These are phyloP conservation scores for Penicillium aurantiogriseum DNA, from an alignment of 2,329 filamentous ascomycete species.

Conservation along the genomic window DNA sequence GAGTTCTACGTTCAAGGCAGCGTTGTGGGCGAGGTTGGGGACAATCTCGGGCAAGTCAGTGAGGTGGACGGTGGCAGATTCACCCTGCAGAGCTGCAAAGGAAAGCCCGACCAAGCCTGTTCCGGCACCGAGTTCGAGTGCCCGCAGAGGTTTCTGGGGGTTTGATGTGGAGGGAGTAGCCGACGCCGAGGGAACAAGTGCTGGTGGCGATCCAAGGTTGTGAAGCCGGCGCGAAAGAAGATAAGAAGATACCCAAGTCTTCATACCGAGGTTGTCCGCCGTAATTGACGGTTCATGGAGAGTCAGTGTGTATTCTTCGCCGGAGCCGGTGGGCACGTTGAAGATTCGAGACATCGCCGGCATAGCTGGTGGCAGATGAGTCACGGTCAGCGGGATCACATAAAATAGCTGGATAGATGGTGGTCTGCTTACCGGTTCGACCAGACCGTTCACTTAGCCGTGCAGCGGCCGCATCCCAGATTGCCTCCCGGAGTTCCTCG, in stretches of 20 bases:
- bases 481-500: slow-evolving; percentile 43
- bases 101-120: slow-evolving; percentile 89
- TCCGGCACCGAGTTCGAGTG: slow-evolving; percentile 81
- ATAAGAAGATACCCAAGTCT: slow-evolving; percentile 93
- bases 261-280: slow-evolving; percentile 82
- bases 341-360: slow-evolving; percentile 62
- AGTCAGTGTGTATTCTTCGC: slow-evolving; percentile 59
- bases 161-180: slow-evolving; percentile 21
- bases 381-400: slow-evolving; percentile 15
- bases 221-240: slow-evolving; percentile 72
- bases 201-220: slow-evolving; percentile 31
- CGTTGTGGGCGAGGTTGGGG: slow-evolving; percentile 74
- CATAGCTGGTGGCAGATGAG: slow-evolving; percentile 50
- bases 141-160: slow-evolving; percentile 31
- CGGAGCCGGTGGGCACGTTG: slow-evolving; percentile 50
- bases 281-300: slow-evolving; percentile 86
- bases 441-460: slow-evolving; percentile 85
- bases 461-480: slow-evolving; percentile 74
- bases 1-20: slow-evolving; percentile 59
- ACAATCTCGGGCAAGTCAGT: slow-evolving; percentile 85
- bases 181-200: slow-evolving; percentile 31
- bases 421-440: slow-evolving; percentile 56
- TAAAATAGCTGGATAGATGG: background rate
- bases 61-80: slow-evolving; percentile 61
- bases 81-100: slow-evolving; percentile 67